A percentile compares a stretch with the other conserved stretches of the same genome.
phyloP scores from a whole-genome alignment of 345 rosid genomes.

The Brassica nigra region DNA sequence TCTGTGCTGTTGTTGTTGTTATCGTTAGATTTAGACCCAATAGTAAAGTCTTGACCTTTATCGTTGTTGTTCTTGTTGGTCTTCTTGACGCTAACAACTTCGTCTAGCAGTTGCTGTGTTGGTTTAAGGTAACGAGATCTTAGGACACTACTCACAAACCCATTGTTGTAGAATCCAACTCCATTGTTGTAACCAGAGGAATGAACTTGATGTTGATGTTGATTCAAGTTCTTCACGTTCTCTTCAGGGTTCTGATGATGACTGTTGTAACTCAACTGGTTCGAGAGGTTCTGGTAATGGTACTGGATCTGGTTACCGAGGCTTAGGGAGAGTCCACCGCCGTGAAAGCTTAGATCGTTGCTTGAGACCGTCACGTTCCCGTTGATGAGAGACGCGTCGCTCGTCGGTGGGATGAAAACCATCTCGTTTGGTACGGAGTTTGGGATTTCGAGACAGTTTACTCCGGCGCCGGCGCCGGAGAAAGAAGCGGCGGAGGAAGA shows the following conservation, averaged over 20 bases:
- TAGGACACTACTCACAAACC: slow-evolving; percentile 42
- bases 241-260: slow-evolving; percentile 25
- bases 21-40: slow-evolving; percentile 6
- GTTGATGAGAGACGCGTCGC: slow-evolving; percentile 29
- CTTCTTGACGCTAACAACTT: slow-evolving; percentile 67
- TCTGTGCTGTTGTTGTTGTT: slow-evolving; percentile 33
- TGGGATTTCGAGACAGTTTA: slow-evolving; percentile 11
- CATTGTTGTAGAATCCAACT: slow-evolving; percentile 34
- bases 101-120: slow-evolving; percentile 77
- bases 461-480: slow-evolving; percentile 40
- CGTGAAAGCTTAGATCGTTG: slow-evolving; percentile 44
- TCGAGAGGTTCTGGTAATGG: slow-evolving; percentile 43
- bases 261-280: slow-evolving; percentile 40
- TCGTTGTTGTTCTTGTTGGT: slow-evolving; percentile 17
- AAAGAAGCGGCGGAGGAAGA: slow-evolving; percentile 53
- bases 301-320: slow-evolving; percentile 65
- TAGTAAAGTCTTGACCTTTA: slow-evolving; percentile 45
- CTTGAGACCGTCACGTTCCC: slow-evolving; percentile 39
- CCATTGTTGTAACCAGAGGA: slow-evolving; percentile 30
- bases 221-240: slow-evolving; percentile 24
- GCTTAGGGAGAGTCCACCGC: slow-evolving; percentile 63
- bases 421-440: slow-evolving; percentile 48
- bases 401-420: slow-evolving; percentile 60
- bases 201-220: slow-evolving; percentile 26
- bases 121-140: slow-evolving; percentile 76